Evolutionary conservation across 345 rosid genomes (phyloP), one percentile per base, ranked within the genome.

Genomic region (Populus tremula): DNA sequence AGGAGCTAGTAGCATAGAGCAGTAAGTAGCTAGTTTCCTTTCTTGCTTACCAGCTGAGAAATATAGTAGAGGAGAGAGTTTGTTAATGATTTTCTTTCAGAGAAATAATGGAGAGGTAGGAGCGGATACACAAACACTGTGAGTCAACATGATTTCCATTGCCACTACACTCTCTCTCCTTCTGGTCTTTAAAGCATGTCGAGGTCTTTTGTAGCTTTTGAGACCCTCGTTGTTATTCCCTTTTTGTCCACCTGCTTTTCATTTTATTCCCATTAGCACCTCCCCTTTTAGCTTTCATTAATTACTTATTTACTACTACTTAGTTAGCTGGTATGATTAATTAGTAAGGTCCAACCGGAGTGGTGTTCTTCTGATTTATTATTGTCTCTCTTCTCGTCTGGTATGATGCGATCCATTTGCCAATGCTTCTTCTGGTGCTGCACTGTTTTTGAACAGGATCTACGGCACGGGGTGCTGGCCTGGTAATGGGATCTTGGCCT

Each of bases 91-190:
- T 64, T 35, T 35, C 12, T 17, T 21, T 76, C 59, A 79, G 61
- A 56, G 16, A 29, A 45, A 82, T 31, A 81, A 75, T 61, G 63
- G 77, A 63, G 87, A 80, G 81, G 84, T 61, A 67, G 87, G 81
- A 77, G 79, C 79, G 76, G 78, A 67, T n/a, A 73, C 78, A 86
- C 81, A 70, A 20, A 65, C 81, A 84, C 82, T 62, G 77, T 76
- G 83, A 83, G 90, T 88, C 90, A 88, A 89, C 84, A 83, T 82
- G 87, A 83, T 77, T 87, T 89, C 85, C 84, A 66, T 84, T 75
- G 38, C 56, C 56, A 64, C 72, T n/a, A 67, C 47, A 33, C 63
- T 16, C 72, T 76, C 76, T 70, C 75, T 47, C 45, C 23, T 59
- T 76, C 76, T 13, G 41, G 71, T 62, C 77, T 70, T 31, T 50